Conservation (phyloP, 2,329 filamentous ascomycete species). For the Calonectria naviculata region DNA sequence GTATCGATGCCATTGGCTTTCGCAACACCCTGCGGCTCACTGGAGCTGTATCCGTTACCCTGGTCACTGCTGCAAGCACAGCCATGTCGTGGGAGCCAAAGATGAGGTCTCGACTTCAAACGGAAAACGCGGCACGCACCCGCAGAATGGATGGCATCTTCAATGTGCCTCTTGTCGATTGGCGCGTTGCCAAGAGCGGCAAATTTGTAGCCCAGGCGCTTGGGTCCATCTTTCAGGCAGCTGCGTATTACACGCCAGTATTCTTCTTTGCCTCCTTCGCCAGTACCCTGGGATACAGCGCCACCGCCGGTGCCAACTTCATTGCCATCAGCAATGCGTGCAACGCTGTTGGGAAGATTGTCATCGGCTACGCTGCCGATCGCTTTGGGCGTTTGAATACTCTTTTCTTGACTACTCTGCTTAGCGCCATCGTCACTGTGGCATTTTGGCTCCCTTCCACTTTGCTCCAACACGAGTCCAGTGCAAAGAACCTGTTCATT, state of each 20-base stretch:
- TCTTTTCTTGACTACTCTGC: not conserved
- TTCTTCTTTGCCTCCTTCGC: constrained; percentile 15
- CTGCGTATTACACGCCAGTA: constrained; percentile 9
- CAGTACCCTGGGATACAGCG: constrained; percentile 14
- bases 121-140: not conserved
- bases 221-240: constrained; percentile 3
- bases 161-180: not conserved
- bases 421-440: not conserved
- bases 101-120: not conserved
- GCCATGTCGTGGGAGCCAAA: constrained; percentile 8
- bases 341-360: constrained; percentile 19
- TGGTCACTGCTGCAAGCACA: not conserved
- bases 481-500: not conserved
- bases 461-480: not conserved
- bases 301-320: constrained; percentile 14
- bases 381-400: constrained; percentile 1
- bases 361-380: not conserved
- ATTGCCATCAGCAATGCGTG: constrained; percentile 23
- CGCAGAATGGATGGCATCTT: not conserved
- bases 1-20: not conserved
- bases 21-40: constrained; percentile 13
- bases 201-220: constrained; percentile 3
- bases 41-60: not conserved
- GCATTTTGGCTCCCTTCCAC: constrained; percentile 2
- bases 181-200: not conserved